These are phyloP conservation scores for Sutorius australiensis DNA, from an alignment of 768 basidiomycete genomes.

Conservation along the genomic window DNA sequence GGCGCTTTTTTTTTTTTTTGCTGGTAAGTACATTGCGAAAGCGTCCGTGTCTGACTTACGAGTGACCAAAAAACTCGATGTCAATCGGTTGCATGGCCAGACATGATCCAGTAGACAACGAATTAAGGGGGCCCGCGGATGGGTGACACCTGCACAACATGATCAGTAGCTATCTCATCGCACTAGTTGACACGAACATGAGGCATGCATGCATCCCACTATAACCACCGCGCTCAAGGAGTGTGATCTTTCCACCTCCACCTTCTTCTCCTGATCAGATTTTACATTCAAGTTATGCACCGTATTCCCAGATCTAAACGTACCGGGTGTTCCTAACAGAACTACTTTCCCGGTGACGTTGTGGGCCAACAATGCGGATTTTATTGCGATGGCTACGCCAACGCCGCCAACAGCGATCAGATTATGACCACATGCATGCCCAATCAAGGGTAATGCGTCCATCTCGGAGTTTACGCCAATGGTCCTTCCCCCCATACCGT, in stretches of 20 bases:
- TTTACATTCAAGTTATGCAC: neutral
- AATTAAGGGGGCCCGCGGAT: conserved; percentile 48
- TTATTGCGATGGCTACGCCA: conserved; percentile 69
- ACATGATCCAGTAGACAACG: conserved; percentile 49
- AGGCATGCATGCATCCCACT: conserved; percentile 76
- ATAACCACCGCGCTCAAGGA: conserved; percentile 76
- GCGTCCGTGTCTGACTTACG: conserved; percentile 40
- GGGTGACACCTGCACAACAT: conserved; percentile 65
- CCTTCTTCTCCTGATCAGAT: conserved; percentile 62
- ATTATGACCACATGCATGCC: conserved; percentile 78
- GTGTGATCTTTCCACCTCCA: conserved; percentile 71
- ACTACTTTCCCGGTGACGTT: conserved; percentile 64
- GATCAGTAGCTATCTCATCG: conserved; percentile 14
- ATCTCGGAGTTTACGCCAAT: conserved; percentile 82
- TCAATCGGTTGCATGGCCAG: conserved; percentile 62
- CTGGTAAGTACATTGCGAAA: conserved; percentile 2
- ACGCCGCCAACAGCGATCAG: conserved; percentile 77
- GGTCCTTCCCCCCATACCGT: conserved; percentile 56
- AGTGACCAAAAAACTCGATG: conserved; percentile 71
- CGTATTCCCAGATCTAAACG: conserved; percentile 4
- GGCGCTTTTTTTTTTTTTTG: conserved; percentile 42
- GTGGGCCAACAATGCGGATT: conserved; percentile 61
- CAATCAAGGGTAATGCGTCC: conserved; percentile 53
- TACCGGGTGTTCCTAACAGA: conserved; percentile 76
- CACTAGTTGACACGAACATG: conserved; percentile 44